phyloP scores from a whole-genome alignment of 768 basidiomycete species.

The Amanita phalloides region DNA sequence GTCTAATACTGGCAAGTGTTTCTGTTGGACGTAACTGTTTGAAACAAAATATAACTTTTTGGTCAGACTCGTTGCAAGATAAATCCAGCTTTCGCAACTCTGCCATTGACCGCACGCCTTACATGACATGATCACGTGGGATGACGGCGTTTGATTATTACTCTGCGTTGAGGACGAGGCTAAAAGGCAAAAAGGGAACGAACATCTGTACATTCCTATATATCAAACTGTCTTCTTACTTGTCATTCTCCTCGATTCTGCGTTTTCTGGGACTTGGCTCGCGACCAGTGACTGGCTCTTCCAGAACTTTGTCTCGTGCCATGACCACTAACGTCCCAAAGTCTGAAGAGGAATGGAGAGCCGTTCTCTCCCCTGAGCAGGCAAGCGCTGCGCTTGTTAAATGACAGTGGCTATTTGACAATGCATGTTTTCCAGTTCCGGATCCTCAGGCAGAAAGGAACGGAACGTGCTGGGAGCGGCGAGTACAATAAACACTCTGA shows the following conservation, averaged over 20 bases:
- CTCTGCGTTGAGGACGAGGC: background rate
- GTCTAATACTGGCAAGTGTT: constrained; percentile 68
- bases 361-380: constrained; percentile 72
- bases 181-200: background rate
- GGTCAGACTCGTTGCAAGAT: constrained; percentile 78
- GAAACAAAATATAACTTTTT: background rate
- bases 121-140: constrained; percentile 10
- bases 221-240: constrained; percentile 2
- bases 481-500: constrained; percentile 62
- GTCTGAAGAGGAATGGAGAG: constrained; percentile 76
- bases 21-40: background rate
- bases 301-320: background rate
- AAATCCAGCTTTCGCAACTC: constrained; percentile 76
- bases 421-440: constrained; percentile 47
- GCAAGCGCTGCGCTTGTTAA: constrained; percentile 24
- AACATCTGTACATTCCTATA: background rate
- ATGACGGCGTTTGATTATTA: background rate
- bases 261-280: background rate
- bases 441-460: constrained; percentile 79
- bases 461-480: constrained; percentile 71
- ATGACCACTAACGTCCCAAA: constrained; percentile 30
- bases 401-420: background rate
- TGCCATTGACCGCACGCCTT: constrained; percentile 36
- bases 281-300: background rate
- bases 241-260: background rate